A percentile compares a stretch with the other conserved stretches of the same genome.
Evolutionary conservation across 169 alveolate species (phyloP).

Genomic region (Sarcocystis neurona): DNA sequence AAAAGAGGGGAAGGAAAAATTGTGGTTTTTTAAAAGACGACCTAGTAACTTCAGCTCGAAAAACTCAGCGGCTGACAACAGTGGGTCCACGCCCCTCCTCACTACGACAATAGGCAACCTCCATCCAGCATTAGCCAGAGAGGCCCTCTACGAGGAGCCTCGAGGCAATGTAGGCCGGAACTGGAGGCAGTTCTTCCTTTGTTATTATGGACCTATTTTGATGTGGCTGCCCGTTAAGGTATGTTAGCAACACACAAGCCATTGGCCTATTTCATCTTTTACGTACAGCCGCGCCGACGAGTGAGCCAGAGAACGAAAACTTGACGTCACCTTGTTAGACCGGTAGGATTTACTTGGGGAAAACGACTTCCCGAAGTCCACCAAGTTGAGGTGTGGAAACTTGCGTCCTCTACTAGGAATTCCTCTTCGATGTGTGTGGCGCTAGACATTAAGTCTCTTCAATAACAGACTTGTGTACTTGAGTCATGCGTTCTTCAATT

Average conservation of each 20-base stretch:
- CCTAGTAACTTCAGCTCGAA: not conserved
- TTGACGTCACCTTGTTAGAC: not conserved
- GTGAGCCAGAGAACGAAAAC: too few relatives aligned
- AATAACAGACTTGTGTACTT: too few relatives aligned
- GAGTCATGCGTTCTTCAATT: not conserved
- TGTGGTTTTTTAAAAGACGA: not conserved
- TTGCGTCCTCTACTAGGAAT: conserved; percentile 1
- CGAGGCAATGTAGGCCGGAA: conserved; percentile 74
- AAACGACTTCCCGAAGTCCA: not conserved
- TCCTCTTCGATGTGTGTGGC: too few relatives aligned
- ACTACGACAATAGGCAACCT: conserved; percentile 55
- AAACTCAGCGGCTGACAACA: not conserved
- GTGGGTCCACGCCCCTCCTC: not conserved
- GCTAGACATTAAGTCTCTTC: too few relatives aligned
- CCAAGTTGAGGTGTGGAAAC: not conserved
- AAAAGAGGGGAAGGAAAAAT: not conserved
- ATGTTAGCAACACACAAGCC: not conserved
- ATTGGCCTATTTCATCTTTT: not conserved
- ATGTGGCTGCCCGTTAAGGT: conserved; percentile 69
- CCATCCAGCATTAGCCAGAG: conserved; percentile 55
- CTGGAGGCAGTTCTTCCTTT: conserved; percentile 68
- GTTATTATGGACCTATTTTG: conserved; percentile 71
- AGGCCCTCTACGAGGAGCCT: conserved; percentile 70
- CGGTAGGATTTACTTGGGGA: not conserved
- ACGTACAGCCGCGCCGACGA: too few relatives aligned